Conservation (phyloP, 225 moss, liverwort and hornwort species). For the Marchantia polymorpha region DNA sequence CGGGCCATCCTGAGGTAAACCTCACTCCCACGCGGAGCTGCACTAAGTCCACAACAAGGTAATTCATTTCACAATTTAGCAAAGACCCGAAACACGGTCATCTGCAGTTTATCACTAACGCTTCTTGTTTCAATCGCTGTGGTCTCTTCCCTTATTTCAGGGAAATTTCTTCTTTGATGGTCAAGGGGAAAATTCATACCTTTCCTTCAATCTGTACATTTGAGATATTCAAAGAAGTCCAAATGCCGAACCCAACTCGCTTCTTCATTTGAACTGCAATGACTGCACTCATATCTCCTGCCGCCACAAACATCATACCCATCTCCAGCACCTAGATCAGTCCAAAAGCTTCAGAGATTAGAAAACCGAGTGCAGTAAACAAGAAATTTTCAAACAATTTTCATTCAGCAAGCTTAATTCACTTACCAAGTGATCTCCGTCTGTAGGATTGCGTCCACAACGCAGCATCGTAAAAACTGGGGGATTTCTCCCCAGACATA, state of each 20-base stretch:
- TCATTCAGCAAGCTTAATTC: background rate
- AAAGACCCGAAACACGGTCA: too few species aligned
- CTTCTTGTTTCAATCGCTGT: too few species aligned
- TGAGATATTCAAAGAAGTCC: conserved; percentile 73
- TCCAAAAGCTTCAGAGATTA: background rate
- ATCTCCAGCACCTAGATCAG: conserved; percentile 74
- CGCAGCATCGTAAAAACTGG: conserved; percentile 66
- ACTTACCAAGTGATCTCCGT: conserved; percentile 81
- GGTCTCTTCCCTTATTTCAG: background rate
- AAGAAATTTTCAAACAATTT: background rate
- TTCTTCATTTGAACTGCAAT: conserved; percentile 74
- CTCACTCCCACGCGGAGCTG: conserved; percentile 73
- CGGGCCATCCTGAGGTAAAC: conserved; percentile 72
- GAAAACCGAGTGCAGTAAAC: background rate
- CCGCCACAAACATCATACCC: conserved; percentile 64
- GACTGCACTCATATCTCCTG: conserved; percentile 73
- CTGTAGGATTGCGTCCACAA: conserved; percentile 51
- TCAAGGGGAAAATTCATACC: conserved; percentile 30
- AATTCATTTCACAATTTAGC: too few species aligned
- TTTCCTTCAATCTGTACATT: conserved; percentile 76
- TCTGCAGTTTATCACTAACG: too few species aligned
- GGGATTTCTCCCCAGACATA: conserved; percentile 68
- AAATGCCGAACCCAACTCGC: conserved; percentile 79
- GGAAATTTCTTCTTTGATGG: background rate
- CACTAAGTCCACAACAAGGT: background rate